Percentiles rank a stretch among this genome's conserved stretches.
Evolutionary conservation across 805 yeast species (phyloP).

Genomic region (Grigorovia yakushimaensis): DNA sequence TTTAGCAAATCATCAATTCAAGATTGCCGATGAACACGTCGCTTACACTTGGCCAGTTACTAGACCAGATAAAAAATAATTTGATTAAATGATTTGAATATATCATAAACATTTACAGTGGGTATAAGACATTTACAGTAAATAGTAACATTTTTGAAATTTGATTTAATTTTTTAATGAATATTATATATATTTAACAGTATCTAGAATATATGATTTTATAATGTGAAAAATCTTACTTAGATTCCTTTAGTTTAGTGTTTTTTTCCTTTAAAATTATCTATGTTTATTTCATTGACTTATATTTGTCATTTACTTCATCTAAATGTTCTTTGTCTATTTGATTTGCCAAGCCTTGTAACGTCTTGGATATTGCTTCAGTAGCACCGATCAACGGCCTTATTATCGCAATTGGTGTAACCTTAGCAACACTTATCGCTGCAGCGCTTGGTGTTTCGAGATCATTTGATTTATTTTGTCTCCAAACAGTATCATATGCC

Average conservation of each 20-base stretch:
- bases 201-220: background rate
- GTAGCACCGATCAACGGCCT: constrained; percentile 89
- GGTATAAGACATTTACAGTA: background rate
- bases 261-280: background rate
- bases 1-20: constrained; percentile 62
- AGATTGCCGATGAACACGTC: constrained; percentile 44
- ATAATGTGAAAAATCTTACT: background rate
- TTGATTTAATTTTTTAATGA: background rate
- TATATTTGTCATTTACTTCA: constrained; percentile 60
- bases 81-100: background rate
- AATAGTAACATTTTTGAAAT: background rate
- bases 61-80: constrained; percentile 28
- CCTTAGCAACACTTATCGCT: constrained; percentile 55
- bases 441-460: constrained; percentile 50
- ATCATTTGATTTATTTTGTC: constrained; percentile 44
- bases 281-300: constrained; percentile 15
- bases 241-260: background rate
- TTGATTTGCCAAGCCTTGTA: constrained; percentile 76
- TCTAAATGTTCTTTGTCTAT: constrained; percentile 55
- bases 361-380: constrained; percentile 73
- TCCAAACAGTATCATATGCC: constrained; percentile 54
- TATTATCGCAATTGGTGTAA: constrained; percentile 70
- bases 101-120: background rate
- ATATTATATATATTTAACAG: background rate
- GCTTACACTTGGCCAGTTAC: constrained; percentile 89